Evolutionary conservation across 352 stramenopile species (phyloP), one percentile per base, ranked within the genome.

Genomic region (Phytopythium chamaehyphon): DNA sequence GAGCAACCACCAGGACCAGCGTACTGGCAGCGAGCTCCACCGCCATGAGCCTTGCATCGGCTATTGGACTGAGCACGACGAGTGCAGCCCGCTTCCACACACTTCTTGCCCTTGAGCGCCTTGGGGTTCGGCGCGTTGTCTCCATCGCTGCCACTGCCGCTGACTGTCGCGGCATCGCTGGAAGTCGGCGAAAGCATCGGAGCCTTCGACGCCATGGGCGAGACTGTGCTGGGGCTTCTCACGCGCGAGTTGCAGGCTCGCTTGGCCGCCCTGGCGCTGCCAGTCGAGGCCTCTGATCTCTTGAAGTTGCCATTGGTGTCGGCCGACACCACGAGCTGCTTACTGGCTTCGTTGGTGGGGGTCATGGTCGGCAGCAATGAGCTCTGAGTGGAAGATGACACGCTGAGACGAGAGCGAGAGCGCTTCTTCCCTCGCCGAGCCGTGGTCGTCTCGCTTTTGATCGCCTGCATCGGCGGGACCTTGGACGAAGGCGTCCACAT

Each of bases 41-140:
- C 83, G 0, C 80, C 80, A 33, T 90, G 77, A 6, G 80, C 80
- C 35, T 93, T 93, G 71, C 83, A 93, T 14, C 80, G 80, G 33
- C 75, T 87, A 46, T 93, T 93, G n/a, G 79, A 90, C 54, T 91
- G 80, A 8, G 83, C 80, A 16, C 83, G 80, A 8, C 80, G 63
- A 6, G 58, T 81, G 31, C 83, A 93, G 0, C 64, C 69, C 1
- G 52, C 24, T 40, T 88, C 78, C 38, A 86, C 65, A 51, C 83
- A 93, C 44, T 85, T 88, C 55, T 93, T 93, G 48, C 79, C 80
- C 47, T 92, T 93, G 36, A 43, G 45, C 26, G 51, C 48, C 61
- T 55, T 28, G 40, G 33, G 51, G 19, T 46, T 47, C 43, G 60
- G 70, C 21, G 22, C 56, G 26, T 56, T 64, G 18, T 57, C 66